Base-by-base conservation (phyloP, 768 basidiomycete species). In the Trametes villosa region DNA sequence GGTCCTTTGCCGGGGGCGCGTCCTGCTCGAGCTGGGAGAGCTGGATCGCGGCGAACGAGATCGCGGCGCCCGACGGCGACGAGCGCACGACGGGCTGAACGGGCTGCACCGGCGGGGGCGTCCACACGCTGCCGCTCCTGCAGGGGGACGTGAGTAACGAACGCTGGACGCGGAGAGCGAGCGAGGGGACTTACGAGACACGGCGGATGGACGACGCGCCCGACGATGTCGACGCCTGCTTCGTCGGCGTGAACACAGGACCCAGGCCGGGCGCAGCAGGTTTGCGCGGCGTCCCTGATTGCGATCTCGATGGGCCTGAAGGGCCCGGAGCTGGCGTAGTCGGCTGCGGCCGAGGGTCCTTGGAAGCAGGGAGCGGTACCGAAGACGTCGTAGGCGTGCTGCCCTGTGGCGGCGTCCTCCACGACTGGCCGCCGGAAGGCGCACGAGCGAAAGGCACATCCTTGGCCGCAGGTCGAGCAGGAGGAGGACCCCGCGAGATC, bases 21-120 rank as follows among this genome's bases (percentile, higher is more conserved):
- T 75, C 77, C 58, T 87, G 83, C 61, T 86, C 82, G 41, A 83
- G 80, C 71, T 95, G 91, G 44, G 87, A 77, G 70, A 86, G 81
- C 71, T 96, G 95, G 52, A 97, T 97, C n/a, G 88, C 92, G 0
- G 84, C 78, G 40, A 96, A 86, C 1, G 94, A 94, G 58, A 87
- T 77, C 0, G 67, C 67, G n/a, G 67, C 47, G 18, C 78, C 64
- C 9, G 64, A 36, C 15, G 69, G 63, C 56, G 68, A 64, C 7
- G 72, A 67, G 53, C 67, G 75, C 7, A 75, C 74, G n/a, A 77
- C 71, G 0, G 85, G 80, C 59, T 83, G 80, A 18, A 77, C 71
- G 0, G 85, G 80, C 59, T 83, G 80, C 1, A 79, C 79, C 7
- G 86, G 80, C 0, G 83, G 78, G 1, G 79, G 73, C 0, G 82